Base-by-base conservation (phyloP, 352 stramenopile genomes). In the Phytophthora hibernalis region DNA sequence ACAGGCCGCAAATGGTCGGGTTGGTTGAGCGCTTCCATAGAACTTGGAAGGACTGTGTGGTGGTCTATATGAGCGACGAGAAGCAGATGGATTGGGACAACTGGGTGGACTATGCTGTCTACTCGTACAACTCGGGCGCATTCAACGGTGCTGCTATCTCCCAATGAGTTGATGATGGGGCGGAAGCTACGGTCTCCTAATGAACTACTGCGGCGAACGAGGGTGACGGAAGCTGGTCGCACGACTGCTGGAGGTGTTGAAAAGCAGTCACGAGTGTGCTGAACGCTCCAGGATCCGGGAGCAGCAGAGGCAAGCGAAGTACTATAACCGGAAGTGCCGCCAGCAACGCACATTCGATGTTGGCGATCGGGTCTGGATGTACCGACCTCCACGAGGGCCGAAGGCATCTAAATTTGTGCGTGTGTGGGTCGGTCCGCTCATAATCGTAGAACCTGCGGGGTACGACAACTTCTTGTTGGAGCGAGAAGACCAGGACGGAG, bases 31-130 rank as follows among this genome's bases (percentile, higher is more conserved):
- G n/a, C n/a, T n/a, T n/a, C n/a, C n/a, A n/a, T n/a, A n/a, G n/a
- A n/a, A n/a, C n/a, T n/a, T n/a, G n/a, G n/a, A n/a, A n/a, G n/a
- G n/a, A n/a, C n/a, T n/a, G n/a, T 26, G 48, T 54, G 35, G 13
- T 26, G 16, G 44, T 20, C 5, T 55, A 55, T 20, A 55, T 35
- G 31, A 21, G n/a, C 5, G n/a, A 30, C 11, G 49, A 55, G 2
- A 3, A 8, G 18, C 49, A 55, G 37, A 24, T 16, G 5, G 18
- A 57, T 11, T 57, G 50, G 50, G 51, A 58, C 15, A 16, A 18
- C 2, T 58, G 51, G 51, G 33, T 58, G 4, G 37, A 58, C 15
- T 58, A 49, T 24, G 51, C 51, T 6, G 21, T 58, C 4, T 58
- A 58, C 26, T 13, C 51, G 2, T 58, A 58, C 16, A 58, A 40